Conservation (phyloP, 768 basidiomycete genomes). For the Peribolospora kevripleyi region DNA sequence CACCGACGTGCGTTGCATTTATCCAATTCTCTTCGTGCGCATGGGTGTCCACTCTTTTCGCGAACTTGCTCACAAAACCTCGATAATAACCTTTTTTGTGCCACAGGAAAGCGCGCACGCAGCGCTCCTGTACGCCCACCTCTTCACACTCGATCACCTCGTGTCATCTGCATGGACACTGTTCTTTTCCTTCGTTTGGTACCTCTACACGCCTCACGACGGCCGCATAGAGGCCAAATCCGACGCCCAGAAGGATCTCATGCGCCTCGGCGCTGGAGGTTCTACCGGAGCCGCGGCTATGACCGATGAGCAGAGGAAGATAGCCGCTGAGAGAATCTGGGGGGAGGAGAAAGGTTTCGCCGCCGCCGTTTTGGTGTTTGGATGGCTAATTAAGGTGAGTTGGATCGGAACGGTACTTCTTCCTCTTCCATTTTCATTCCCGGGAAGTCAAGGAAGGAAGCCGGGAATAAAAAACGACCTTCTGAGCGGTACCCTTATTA, state of each 20-base stretch:
- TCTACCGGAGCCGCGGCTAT: conserved; percentile 26
- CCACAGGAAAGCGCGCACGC: conserved; percentile 64
- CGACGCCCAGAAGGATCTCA: conserved; percentile 63
- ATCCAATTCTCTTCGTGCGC: neutral
- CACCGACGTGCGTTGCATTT: conserved; percentile 37
- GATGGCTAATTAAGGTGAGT: conserved; percentile 72
- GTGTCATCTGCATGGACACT: conserved; percentile 76
- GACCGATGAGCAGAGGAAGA: conserved; percentile 35
- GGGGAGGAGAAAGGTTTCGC: conserved; percentile 67
- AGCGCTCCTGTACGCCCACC: conserved; percentile 67
- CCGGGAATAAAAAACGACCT: too few species aligned
- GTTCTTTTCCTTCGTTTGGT: conserved; percentile 76
- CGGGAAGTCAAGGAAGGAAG: too few species aligned
- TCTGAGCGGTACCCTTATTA: too few species aligned
- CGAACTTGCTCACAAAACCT: conserved; percentile 1
- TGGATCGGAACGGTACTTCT: neutral
- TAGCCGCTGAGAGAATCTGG: conserved; percentile 65
- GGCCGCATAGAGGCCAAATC: conserved; percentile 60
- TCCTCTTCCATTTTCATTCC: neutral
- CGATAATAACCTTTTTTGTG: neutral
- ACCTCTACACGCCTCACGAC: conserved; percentile 74
- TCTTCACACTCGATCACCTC: conserved; percentile 77
- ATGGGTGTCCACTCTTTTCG: neutral
- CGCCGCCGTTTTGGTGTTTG: conserved; percentile 44
- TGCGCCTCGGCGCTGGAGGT: conserved; percentile 28